Base-by-base conservation (phyloP, 176 grass and related monocot species). In the Rhynchospora tenuis region DNA sequence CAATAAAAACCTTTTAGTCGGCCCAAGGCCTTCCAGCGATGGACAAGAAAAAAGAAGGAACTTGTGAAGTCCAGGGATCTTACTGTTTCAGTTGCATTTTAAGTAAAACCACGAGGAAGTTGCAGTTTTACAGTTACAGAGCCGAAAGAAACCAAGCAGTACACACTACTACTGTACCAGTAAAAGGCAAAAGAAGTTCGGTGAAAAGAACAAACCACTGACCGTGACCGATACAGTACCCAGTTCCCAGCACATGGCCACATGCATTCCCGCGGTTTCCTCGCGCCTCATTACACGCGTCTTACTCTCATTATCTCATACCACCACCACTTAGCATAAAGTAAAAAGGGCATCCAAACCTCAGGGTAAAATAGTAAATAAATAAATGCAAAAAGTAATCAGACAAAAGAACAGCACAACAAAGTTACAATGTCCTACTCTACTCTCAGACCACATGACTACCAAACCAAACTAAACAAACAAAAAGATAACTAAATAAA, bases 361-460 rank as follows among this genome's bases (percentile, higher is more conserved):
- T 47, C 7, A 72, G 69, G 69, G 69, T 48, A 73, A 48, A 11
- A 48, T 26, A 5, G 44, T 48, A 50, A 73, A 73, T 73, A 48
- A 50, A n/a, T 14, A 26, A 48, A 73, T 73, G 44, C n/a, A 73
- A n/a, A 72, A 73, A 26, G 69, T 73, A 73, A 50, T 50, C 69
- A 26, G 69, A 73, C 69, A 73, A 73, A 50, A 42, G 31, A 67
- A 73, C 9, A 50, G n/a, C 44, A 73, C 44, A 26, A 73, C 69
- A 48, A 73, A 48, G 69, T 47, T 26, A 73, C 69, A 73, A 20
- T 26, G 19, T 24, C 29, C 65, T 68, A 68, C 38, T 7, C 65
- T 68, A 68, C 16, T 19, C 17, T 58, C 16, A 57, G 16, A 15
- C 28, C 66, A 70, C 38, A n/a, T n/a, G 9, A 45, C 19, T 46